A percentile compares a stretch with the other conserved stretches of the same genome.
Evolutionary conservation across 176 grass and related monocot species (phyloP).

Genomic region (Aechmea fasciata): DNA sequence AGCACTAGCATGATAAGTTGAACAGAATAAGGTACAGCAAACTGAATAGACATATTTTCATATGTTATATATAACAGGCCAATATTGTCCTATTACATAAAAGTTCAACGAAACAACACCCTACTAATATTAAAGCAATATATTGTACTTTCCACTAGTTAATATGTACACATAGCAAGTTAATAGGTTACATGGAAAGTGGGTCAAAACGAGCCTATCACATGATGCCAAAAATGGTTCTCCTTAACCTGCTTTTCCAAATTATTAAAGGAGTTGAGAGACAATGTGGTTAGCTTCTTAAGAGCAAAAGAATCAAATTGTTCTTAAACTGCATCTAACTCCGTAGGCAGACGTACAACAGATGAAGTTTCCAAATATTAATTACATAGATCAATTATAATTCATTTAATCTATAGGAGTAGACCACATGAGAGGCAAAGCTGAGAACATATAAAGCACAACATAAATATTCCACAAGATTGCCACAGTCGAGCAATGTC

Average conservation of each 20-base stretch:
- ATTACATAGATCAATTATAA: not conserved
- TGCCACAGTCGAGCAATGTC: too few relatives aligned
- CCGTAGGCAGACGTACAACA: not conserved
- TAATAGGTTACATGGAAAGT: not conserved
- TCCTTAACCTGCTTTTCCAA: too few relatives aligned
- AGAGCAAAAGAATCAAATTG: too few relatives aligned
- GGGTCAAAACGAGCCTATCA: too few relatives aligned
- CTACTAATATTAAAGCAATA: not conserved
- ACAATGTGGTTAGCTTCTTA: too few relatives aligned
- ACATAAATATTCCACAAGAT: not conserved
- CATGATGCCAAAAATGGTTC: too few relatives aligned
- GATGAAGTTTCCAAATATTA: not conserved
- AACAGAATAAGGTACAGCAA: not conserved
- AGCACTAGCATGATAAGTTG: not conserved
- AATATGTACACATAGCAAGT: not conserved
- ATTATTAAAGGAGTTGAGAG: too few relatives aligned
- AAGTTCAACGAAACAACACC: not conserved
- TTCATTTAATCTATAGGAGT: not conserved
- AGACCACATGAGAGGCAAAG: not conserved
- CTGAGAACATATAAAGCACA: not conserved
- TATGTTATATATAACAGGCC: too few relatives aligned
- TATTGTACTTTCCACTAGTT: not conserved
- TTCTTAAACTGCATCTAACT: too few relatives aligned
- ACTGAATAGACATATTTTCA: too few relatives aligned
- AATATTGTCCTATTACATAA: not conserved